These are phyloP conservation scores for Euphorbia celastroides DNA, from an alignment of 441 rosid genomes.

Conservation along the genomic window DNA sequence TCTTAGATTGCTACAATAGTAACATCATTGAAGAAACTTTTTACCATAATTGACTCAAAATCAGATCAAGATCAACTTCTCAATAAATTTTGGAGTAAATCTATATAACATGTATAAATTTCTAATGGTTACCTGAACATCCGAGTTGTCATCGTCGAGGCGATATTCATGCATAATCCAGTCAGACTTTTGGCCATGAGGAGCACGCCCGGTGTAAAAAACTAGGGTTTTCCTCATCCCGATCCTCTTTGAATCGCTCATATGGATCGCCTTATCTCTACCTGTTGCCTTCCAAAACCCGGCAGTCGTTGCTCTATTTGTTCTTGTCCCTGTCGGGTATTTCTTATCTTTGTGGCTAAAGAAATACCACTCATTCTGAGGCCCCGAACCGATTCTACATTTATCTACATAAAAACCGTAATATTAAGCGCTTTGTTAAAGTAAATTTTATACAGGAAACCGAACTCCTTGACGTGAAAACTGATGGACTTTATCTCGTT, in stretches of 20 bases:
- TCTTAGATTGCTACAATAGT: too few relatives aligned
- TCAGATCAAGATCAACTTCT: too few relatives aligned
- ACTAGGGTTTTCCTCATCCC: conserved; percentile 93
- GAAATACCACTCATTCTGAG: conserved; percentile 96
- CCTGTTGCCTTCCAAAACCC: conserved; percentile 99
- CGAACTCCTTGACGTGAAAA: too few relatives aligned
- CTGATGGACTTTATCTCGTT: too few relatives aligned
- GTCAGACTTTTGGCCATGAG: conserved; percentile 89
- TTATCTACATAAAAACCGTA: conserved; percentile 41
- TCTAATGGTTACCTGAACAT: conserved; percentile 44
- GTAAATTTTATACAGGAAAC: too few relatives aligned
- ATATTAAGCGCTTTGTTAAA: too few relatives aligned
- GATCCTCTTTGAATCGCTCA: conserved; percentile 53
- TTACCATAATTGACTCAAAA: background rate
- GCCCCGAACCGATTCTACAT: conserved; percentile 84
- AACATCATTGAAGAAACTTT: too few relatives aligned
- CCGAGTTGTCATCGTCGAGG: conserved; percentile 59
- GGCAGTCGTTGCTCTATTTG: conserved; percentile 78
- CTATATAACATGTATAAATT: background rate
- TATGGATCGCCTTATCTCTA: conserved; percentile 81
- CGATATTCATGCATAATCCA: conserved; percentile 99
- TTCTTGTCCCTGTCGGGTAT: conserved; percentile 90
- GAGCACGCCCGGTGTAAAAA: conserved; percentile 91
- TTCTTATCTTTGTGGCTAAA: conserved; percentile 97
- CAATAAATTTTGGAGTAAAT: background rate